Base-by-base conservation (phyloP, 2,329 filamentous ascomycete genomes). In the Ciborinia camelliae region DNA sequence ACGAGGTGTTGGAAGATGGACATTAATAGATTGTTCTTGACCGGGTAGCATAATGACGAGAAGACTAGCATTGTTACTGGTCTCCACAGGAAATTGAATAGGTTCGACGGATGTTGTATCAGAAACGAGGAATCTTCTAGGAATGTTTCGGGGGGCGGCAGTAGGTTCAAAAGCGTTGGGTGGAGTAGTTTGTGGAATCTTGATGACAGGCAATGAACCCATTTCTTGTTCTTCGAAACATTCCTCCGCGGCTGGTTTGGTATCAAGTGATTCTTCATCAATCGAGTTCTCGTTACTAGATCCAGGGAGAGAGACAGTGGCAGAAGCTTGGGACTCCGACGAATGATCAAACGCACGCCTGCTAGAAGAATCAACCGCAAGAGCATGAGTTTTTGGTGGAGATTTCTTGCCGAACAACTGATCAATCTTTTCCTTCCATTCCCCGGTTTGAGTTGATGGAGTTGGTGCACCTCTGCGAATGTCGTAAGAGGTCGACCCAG, bases 371-470 rank as follows among this genome's bases (percentile, higher is more conserved):
- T 89, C 84, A 47, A 91, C 83, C 58, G 85, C 83, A 64, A 89
- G 79, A 59, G 84, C 82, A 65, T 89, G 80, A 65, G 83, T 81
- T 71, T 83, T 86, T 53, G 82, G 80, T 18, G 80, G 81, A 9
- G 77, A 73, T 7, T 86, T 81, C 47, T 80, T 79, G n/a, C 86
- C 86, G 70, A 87, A 85, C 52, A 97, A 82, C 53, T 84, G 88
- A 76, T 96, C 92, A 75, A 97, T 92, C 72, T 87, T 87, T 71
- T 90, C 88, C 76, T 96, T 92, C 92, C 92, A 94, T 63, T 82
- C 78, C 70, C 66, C 76, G 77, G 58, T 66, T 35, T 68, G 45
- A 47, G 66, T 75, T 77, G 55, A 68, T 28, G 67, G 37, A 58
- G 69, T 58, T 37, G 71, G 68, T n/a, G n/a, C n/a, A 43, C 70